Conservation (phyloP, 371 early-diverging fungal species). For the Thermomucor indicae-seudaticae region DNA sequence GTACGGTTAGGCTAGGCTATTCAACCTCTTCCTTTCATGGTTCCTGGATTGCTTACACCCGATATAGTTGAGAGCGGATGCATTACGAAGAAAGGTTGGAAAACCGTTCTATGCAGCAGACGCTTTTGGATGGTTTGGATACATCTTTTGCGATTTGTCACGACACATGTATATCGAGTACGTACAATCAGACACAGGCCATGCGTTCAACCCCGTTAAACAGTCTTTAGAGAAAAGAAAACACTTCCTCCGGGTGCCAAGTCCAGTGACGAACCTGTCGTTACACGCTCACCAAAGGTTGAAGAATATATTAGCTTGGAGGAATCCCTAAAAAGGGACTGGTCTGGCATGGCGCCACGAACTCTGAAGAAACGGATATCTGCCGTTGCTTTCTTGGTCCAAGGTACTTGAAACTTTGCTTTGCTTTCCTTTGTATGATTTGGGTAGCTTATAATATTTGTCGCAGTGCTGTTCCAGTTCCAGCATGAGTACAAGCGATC, state of each 20-base stretch:
- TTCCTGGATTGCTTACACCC: no score
- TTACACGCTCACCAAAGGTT: constrained; percentile 26
- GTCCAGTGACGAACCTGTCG: constrained; percentile 34
- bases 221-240: constrained; percentile 12
- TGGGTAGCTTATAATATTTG: neutral
- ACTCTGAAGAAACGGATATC: constrained; percentile 37
- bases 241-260: constrained; percentile 3
- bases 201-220: no score
- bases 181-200: constrained; percentile 1
- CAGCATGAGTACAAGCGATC: constrained; percentile 22
- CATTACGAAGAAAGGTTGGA: constrained; percentile 45
- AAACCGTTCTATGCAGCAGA: constrained; percentile 68
- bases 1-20: no score
- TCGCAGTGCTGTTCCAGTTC: constrained; percentile 34
- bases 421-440: neutral
- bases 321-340: constrained; percentile 24
- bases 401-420: constrained; percentile 29
- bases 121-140: constrained; percentile 76
- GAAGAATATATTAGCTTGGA: constrained; percentile 45
- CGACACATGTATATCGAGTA: constrained; percentile 69
- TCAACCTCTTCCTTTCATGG: no score
- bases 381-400: constrained; percentile 46
- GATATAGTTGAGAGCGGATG: constrained; percentile 52
- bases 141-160: constrained; percentile 77
- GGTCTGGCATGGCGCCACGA: constrained; percentile 23